Base-by-base conservation (phyloP, 352 stramenopile species). In the Lagenidium giganteum region DNA sequence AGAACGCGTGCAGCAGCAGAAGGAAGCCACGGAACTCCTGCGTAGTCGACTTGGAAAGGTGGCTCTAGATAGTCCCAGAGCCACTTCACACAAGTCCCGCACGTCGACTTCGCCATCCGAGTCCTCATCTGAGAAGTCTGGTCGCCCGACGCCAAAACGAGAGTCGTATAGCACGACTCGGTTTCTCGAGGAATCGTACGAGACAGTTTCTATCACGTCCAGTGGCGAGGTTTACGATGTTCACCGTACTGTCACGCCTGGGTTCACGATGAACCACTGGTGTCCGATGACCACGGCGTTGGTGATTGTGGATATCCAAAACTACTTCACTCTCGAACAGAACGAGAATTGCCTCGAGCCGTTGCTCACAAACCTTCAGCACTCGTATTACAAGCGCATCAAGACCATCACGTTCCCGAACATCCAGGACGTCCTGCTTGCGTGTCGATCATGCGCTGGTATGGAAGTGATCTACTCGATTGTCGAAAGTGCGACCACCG, bases 401-500 rank as follows among this genome's bases (percentile, higher is more conserved):
- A 55, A 83, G 22, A 70, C 54, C 22, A 47, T 73, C 14, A 47
- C 85, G 34, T 52, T 85, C 4, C 73, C 76, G 8, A 73, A 64
- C 24, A 65, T 83, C 26, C 70, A 87, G 35, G 67, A 83, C 28
- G 50, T 89, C 1, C 45, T 89, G 23, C 61, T 81, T 1, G 67
- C 67, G 3, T 70, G 75, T 23, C 70, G 73, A 4, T 38, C 61
- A 12, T 70, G 51, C 24, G 64, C 76, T 24, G 70, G 69, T 30
- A 54, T 82, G 22, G 88, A 97, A 61, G 64, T 97, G 8, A 67
- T 97, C 9, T 96, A 95, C 59, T 93, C 77, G 2, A 74, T 92
- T n/a, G 81, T 97, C 6, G 78, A 95, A 59, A 86, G 83, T n/a
- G 58, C 72, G 2, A 96, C 83, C 1, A 61, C 61, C 12, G 79